Evolutionary conservation across 225 moss, liverwort and hornwort species (phyloP).

Genomic region (Polytrichum commune): DNA sequence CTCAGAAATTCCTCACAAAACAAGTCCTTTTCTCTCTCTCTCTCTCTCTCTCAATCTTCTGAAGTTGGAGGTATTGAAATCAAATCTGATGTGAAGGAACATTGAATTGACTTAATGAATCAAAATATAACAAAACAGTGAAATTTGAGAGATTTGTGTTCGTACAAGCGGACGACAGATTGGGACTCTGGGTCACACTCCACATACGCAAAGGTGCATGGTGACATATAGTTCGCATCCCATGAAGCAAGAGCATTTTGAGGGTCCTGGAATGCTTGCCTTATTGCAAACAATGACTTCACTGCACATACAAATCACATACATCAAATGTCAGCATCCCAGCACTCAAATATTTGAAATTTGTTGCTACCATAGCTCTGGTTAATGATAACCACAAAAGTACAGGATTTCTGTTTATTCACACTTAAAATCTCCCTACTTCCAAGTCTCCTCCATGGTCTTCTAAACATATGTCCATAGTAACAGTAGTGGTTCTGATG

Average conservation of each 20-base stretch:
- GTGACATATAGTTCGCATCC: slow-evolving; percentile 58
- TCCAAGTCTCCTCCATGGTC: too few relatives aligned
- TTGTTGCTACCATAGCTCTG: too few relatives aligned
- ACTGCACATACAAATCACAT: slow-evolving; percentile 35
- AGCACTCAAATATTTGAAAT: not conserved
- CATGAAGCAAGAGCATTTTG: slow-evolving; percentile 52
- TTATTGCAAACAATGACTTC: slow-evolving; percentile 36
- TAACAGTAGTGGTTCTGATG: not conserved
- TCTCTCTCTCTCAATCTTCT: too few relatives aligned
- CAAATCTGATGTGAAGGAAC: too few relatives aligned
- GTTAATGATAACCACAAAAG: too few relatives aligned
- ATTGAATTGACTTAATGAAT: too few relatives aligned
- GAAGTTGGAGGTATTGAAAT: too few relatives aligned
- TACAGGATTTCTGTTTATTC: too few relatives aligned
- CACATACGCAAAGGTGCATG: slow-evolving; percentile 62
- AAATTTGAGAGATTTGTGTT: not conserved
- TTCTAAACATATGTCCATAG: not conserved
- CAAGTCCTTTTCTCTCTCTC: too few relatives aligned
- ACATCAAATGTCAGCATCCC: slow-evolving; percentile 1
- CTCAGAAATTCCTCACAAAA: too few relatives aligned
- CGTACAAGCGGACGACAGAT: slow-evolving; percentile 44
- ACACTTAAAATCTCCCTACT: too few relatives aligned
- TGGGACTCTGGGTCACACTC: slow-evolving; percentile 46
- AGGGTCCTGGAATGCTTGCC: slow-evolving; percentile 46
- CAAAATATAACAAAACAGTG: too few relatives aligned